A percentile compares a stretch with the other conserved stretches of the same genome.
These are phyloP conservation scores for Magnolia changhungtana DNA, from an alignment of 164 flowering plant genomes.

Conservation along the genomic window DNA sequence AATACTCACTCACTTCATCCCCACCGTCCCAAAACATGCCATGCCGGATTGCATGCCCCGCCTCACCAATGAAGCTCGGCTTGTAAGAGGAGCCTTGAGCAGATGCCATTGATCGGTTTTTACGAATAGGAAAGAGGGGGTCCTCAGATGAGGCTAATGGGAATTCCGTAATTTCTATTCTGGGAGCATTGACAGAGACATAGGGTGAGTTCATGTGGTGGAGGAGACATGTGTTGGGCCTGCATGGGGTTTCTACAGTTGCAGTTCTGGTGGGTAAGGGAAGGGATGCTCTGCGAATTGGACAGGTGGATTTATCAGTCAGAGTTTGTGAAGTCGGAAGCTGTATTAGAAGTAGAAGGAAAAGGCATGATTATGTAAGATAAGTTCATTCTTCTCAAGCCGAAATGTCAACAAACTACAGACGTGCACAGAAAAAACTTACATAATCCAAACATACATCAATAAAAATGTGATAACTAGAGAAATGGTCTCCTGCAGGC, in stretches of 20 bases:
- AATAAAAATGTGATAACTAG: no score
- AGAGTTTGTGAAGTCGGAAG: conserved; percentile 40
- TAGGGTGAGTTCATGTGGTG: conserved; percentile 65
- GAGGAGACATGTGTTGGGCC: conserved; percentile 38
- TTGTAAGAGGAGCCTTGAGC: conserved; percentile 52
- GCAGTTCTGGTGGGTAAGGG: conserved; percentile 49
- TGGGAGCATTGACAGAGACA: conserved; percentile 86
- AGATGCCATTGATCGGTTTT: conserved; percentile 37
- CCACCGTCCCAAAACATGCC: conserved; percentile 24
- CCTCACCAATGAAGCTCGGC: conserved; percentile 25
- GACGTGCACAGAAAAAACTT: neutral
- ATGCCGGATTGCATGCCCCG: conserved; percentile 38
- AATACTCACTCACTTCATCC: conserved; percentile 49
- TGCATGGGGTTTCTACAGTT: conserved; percentile 32
- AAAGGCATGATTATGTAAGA: neutral
- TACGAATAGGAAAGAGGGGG: conserved; percentile 34
- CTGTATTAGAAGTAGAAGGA: conserved; percentile 36
- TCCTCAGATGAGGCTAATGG: conserved; percentile 72
- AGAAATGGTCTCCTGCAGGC: no score
- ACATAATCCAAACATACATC: neutral
- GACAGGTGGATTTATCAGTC: conserved; percentile 27
- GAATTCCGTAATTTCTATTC: conserved; percentile 85
- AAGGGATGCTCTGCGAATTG: conserved; percentile 67
- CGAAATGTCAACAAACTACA: neutral
- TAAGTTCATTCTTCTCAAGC: neutral